Conservation (phyloP, 2,329 filamentous ascomycete species). For the Podosphaera aphanis region DNA sequence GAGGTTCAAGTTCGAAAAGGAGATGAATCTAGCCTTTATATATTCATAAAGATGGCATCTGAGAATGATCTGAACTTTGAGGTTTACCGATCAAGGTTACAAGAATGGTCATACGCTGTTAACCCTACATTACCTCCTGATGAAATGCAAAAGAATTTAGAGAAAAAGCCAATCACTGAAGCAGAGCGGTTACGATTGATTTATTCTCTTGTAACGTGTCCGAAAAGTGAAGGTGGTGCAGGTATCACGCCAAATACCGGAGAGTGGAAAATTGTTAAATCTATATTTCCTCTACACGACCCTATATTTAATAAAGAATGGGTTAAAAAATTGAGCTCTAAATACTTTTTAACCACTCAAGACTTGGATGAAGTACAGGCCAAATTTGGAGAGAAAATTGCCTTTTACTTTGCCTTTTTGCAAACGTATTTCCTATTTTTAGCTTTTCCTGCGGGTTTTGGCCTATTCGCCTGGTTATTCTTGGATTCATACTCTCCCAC, state of each 20-base stretch:
- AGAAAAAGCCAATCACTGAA: slow-evolving; percentile 57
- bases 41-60: slow-evolving; percentile 66
- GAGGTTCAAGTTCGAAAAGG: slow-evolving; percentile 71
- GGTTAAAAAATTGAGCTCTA: slow-evolving; percentile 51
- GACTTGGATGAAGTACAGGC: slow-evolving; percentile 19
- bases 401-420: slow-evolving; percentile 82
- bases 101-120: slow-evolving; percentile 85
- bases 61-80: slow-evolving; percentile 52
- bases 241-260: slow-evolving; percentile 47
- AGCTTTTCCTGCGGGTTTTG: slow-evolving; percentile 58
- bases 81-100: slow-evolving; percentile 66
- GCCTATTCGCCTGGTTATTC: slow-evolving; percentile 56
- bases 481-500: slow-evolving; percentile 63
- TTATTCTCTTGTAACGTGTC: slow-evolving; percentile 60
- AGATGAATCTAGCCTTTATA: slow-evolving; percentile 47
- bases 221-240: slow-evolving; percentile 51
- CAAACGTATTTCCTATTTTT: slow-evolving; percentile 77
- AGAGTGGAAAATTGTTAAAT: slow-evolving; percentile 48
- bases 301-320: slow-evolving; percentile 50
- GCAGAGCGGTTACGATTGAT: slow-evolving; percentile 74
- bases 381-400: slow-evolving; percentile 3
- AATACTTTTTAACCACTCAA: slow-evolving; percentile 39
- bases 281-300: slow-evolving; percentile 62
- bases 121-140: slow-evolving; percentile 52
- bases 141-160: slow-evolving; percentile 43